Evolutionary conservation across 163 green algal species (phyloP).

Genomic region (Coccomyxa subellipsoidea): DNA sequence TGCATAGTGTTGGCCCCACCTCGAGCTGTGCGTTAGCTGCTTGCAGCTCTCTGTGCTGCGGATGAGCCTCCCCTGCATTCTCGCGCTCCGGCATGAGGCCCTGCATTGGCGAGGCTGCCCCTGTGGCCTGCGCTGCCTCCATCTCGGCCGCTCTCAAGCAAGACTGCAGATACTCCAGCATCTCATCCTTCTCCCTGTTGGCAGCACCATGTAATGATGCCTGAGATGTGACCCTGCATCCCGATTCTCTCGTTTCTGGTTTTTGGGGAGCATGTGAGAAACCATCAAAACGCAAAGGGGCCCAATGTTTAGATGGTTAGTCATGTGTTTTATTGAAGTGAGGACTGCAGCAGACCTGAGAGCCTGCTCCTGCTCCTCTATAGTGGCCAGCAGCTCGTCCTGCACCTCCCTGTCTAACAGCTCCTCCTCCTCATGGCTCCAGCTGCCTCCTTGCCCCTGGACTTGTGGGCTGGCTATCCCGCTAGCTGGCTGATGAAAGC

Average conservation of each 20-base stretch:
- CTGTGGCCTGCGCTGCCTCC: neutral
- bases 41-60: neutral
- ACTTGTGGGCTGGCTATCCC: neutral
- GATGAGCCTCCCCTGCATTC: conserved; percentile 18
- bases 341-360: neutral
- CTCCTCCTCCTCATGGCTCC: neutral
- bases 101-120: neutral
- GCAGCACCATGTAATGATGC: neutral
- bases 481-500: neutral
- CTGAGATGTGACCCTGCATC: too few species aligned
- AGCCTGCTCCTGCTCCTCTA: conserved; percentile 1
- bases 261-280: too few species aligned
- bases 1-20: neutral
- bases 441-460: neutral
- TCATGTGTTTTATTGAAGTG: neutral
- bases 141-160: neutral
- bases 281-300: too few species aligned
- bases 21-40: neutral
- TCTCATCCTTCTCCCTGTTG: conserved; percentile 12
- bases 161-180: neutral
- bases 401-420: neutral
- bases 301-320: too few species aligned
- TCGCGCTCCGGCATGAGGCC: neutral
- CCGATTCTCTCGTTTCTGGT: too few species aligned
- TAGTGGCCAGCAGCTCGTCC: neutral